Percentiles rank a stretch among this genome's conserved stretches.
These are phyloP conservation scores for Crucibulum laeve DNA, from an alignment of 768 basidiomycete species.

Conservation along the genomic window DNA sequence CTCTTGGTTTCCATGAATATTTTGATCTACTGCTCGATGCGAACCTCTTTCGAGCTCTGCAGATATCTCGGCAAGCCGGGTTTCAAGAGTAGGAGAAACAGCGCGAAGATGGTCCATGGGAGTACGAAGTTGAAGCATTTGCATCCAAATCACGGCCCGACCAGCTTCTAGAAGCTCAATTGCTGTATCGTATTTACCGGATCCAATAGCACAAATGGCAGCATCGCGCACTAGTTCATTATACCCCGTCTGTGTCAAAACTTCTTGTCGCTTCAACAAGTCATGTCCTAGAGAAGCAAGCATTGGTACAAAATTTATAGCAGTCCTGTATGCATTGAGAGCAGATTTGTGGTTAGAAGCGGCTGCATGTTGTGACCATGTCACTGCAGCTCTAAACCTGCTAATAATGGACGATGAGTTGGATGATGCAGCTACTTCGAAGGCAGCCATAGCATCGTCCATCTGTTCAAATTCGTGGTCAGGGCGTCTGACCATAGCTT, in stretches of 20 bases:
- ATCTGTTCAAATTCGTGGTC: too few species aligned
- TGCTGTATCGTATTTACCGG: slow-evolving; percentile 3
- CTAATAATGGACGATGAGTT: not conserved
- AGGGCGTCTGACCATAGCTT: too few species aligned
- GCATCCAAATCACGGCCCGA: slow-evolving; percentile 10
- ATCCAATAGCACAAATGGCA: slow-evolving; percentile 7
- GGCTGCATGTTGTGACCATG: slow-evolving; percentile 8
- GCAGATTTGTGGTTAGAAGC: slow-evolving; percentile 3
- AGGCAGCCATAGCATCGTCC: too few species aligned
- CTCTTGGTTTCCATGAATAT: too few species aligned
- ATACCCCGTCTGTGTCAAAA: not conserved
- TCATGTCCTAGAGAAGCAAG: slow-evolving; percentile 5
- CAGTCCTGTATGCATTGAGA: slow-evolving; percentile 5
- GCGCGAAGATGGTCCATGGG: slow-evolving; percentile 7
- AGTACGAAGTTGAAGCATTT: slow-evolving; percentile 8
- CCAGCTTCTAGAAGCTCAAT: slow-evolving; percentile 10
- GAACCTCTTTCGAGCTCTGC: slow-evolving; percentile 6
- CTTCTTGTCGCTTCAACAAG: slow-evolving; percentile 6
- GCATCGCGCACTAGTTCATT: slow-evolving; percentile 10
- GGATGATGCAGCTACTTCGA: too few species aligned
- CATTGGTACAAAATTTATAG: slow-evolving; percentile 5
- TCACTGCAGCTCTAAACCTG: slow-evolving; percentile 3
- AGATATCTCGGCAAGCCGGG: slow-evolving; percentile 1
- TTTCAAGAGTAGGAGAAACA: slow-evolving; percentile 5
- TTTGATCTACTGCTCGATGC: not conserved